Conservation (phyloP, 345 rosid genomes). For the Salix caprea region DNA sequence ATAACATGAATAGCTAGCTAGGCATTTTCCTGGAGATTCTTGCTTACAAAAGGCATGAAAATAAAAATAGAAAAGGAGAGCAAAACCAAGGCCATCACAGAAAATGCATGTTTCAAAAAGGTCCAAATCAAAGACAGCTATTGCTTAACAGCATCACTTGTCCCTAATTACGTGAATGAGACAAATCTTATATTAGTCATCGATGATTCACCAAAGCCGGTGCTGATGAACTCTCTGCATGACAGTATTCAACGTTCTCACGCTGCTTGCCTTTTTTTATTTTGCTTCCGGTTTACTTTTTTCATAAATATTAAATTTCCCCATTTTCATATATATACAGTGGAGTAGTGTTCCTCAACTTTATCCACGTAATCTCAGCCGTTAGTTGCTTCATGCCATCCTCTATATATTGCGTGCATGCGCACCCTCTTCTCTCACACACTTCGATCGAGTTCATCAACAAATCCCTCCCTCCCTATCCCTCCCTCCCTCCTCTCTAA, state of each 20-base stretch:
- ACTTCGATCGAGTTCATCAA: background rate
- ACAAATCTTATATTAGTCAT: background rate
- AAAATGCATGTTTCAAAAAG: slow-evolving; percentile 12
- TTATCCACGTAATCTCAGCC: slow-evolving; percentile 17
- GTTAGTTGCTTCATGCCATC: slow-evolving; percentile 6
- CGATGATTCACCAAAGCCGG: background rate
- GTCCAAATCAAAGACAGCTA: slow-evolving; percentile 30
- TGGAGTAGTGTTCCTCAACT: background rate
- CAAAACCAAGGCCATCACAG: background rate
- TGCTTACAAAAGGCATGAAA: background rate
- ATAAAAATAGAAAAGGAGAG: background rate
- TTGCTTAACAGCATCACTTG: background rate
- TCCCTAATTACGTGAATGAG: background rate
- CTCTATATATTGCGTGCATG: slow-evolving; percentile 18
- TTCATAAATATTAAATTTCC: background rate
- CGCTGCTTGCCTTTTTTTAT: slow-evolving; percentile 7
- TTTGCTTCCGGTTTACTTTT: slow-evolving; percentile 8
- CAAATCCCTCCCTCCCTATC: too few relatives aligned
- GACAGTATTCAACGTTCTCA: slow-evolving; percentile 16
- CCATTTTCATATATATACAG: background rate
- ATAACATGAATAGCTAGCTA: too few relatives aligned
- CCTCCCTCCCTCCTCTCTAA: too few relatives aligned
- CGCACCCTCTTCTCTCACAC: background rate
- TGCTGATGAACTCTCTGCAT: background rate
- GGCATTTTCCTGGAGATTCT: too few relatives aligned